Conservation (phyloP, 306 rosid genomes). For the Begonia loranthoides region DNA sequence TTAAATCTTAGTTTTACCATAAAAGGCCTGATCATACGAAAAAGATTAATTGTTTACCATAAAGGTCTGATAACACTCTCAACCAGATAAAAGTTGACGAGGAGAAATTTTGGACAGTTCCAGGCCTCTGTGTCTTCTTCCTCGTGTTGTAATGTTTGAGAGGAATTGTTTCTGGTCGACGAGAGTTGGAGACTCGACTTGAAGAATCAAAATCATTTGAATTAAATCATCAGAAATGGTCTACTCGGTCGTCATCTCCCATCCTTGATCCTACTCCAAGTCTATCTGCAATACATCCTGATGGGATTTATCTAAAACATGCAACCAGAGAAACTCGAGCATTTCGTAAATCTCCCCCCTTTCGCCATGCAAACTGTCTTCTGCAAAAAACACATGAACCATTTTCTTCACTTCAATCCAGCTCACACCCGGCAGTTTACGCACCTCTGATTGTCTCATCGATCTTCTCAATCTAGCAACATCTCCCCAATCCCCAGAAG, state of each 20-base stretch:
- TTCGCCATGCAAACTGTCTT: conserved; percentile 52
- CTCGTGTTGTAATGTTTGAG: too few species aligned
- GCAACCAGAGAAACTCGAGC: conserved; percentile 59
- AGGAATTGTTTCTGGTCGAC: too few species aligned
- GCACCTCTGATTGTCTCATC: conserved; percentile 44
- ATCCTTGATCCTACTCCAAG: conserved; percentile 4
- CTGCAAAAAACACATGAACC: conserved; percentile 49
- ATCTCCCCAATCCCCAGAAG: conserved; percentile 48
- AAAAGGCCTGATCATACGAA: too few species aligned
- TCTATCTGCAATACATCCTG: conserved; percentile 25
- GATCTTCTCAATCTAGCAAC: conserved; percentile 41
- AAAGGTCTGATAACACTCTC: too few species aligned
- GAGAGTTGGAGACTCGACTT: too few species aligned
- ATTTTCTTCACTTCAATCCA: conserved; percentile 45
- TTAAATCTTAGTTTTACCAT: too few species aligned
- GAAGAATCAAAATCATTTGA: too few species aligned
- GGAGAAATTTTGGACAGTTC: too few species aligned
- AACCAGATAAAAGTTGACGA: too few species aligned
- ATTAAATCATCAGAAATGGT: too few species aligned
- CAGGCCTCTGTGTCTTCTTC: too few species aligned
- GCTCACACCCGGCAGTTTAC: conserved; percentile 59
- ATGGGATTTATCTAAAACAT: conserved; percentile 34
- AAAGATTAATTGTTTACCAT: too few species aligned
- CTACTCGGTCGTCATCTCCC: neutral
- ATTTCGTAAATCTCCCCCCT: conserved; percentile 30